phyloP scores from a whole-genome alignment of 306 rosid genomes.

The Cucumis melo region DNA sequence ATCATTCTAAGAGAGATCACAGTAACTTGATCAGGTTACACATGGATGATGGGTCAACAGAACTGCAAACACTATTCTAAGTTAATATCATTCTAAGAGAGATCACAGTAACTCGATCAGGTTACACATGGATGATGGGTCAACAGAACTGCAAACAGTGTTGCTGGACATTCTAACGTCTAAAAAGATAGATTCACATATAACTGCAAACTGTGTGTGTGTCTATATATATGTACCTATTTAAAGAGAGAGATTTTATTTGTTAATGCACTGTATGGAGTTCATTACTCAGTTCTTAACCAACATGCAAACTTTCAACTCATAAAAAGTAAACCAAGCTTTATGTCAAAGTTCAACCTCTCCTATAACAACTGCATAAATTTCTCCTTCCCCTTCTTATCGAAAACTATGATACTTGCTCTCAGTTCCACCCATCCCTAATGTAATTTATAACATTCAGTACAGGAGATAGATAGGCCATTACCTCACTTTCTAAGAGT shows the following conservation, averaged over 20 bases:
- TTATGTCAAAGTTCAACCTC: neutral
- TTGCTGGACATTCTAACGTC: neutral
- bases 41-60: neutral
- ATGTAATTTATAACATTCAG: neutral
- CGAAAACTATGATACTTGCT: neutral
- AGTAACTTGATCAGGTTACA: neutral
- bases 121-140: neutral
- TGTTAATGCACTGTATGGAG: neutral
- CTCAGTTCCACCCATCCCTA: neutral
- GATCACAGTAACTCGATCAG: neutral
- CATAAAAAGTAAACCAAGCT: neutral
- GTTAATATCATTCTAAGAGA: neutral
- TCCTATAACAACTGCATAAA: neutral
- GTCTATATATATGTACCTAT: no score
- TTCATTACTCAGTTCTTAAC: neutral
- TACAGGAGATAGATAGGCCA: neutral
- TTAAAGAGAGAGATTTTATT: neutral
- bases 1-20: neutral
- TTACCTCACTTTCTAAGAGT: slow-evolving; percentile 51
- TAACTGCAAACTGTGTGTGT: neutral
- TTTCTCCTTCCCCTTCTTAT: neutral
- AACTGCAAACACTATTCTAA: neutral
- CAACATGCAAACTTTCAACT: neutral
- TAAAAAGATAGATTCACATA: neutral
- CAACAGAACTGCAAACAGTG: neutral